Conservation (phyloP, 176 grass and related monocot genomes). For the Eleusine indica region DNA sequence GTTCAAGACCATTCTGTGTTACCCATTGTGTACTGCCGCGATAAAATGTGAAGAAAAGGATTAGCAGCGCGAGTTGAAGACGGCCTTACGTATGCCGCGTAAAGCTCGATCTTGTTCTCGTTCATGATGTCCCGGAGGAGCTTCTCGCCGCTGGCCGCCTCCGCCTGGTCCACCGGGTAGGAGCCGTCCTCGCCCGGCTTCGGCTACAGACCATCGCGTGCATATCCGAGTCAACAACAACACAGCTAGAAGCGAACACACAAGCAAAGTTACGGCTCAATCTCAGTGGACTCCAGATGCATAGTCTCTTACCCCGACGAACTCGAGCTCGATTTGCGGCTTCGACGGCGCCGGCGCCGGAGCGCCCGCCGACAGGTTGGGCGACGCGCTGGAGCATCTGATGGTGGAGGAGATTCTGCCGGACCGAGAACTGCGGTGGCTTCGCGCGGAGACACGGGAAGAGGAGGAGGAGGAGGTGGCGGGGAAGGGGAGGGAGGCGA, state of each 20-base stretch:
- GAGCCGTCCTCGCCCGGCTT: constrained; percentile 63
- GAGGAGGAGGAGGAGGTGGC: not conserved
- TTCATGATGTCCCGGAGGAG: constrained; percentile 84
- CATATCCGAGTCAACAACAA: not conserved
- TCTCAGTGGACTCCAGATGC: too few relatives aligned
- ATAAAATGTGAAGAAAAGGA: not conserved
- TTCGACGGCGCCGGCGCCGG: constrained; percentile 36
- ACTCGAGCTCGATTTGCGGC: constrained; percentile 82
- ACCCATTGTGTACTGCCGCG: not conserved
- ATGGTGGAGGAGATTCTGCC: not conserved
- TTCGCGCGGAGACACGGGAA: constrained; percentile 14
- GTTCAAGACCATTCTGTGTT: not conserved
- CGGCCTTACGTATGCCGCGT: constrained; percentile 68
- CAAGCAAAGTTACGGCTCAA: not conserved
- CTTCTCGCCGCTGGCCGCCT: constrained; percentile 73
- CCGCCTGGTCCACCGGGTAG: constrained; percentile 62
- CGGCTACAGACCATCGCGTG: constrained; percentile 40
- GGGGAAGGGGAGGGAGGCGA: constrained; percentile 40
- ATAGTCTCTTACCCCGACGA: constrained; percentile 57
- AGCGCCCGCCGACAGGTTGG: constrained; percentile 48
- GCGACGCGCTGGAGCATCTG: constrained; percentile 50
- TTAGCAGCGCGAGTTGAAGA: not conserved
- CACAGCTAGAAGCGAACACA: not conserved
- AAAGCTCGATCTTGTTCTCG: constrained; percentile 91
- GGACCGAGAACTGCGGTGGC: not conserved